phyloP scores from a whole-genome alignment of 2,329 filamentous ascomycete genomes.

The Microsporum audouinii region DNA sequence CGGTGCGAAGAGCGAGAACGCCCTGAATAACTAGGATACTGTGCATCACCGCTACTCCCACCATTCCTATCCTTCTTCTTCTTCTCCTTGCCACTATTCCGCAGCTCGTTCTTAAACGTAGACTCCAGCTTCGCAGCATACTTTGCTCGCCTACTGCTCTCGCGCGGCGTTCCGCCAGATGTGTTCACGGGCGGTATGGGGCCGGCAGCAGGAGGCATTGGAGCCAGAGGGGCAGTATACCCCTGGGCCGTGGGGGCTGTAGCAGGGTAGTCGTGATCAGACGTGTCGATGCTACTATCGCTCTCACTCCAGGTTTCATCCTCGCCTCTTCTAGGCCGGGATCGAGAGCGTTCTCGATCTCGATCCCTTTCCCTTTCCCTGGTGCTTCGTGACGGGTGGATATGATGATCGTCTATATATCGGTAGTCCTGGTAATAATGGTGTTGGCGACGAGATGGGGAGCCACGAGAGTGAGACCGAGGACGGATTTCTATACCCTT shows the following conservation, averaged over 20 bases:
- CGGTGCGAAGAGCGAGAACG: not conserved
- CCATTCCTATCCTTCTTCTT: not conserved
- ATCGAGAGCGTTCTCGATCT: not conserved
- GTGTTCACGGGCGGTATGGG: not conserved
- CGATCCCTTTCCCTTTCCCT: not conserved
- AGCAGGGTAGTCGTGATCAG: not conserved
- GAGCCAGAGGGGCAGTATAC: not conserved
- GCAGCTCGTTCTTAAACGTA: not conserved
- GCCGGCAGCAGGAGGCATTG: not conserved
- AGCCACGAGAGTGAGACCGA: not conserved
- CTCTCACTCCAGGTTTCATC: not conserved
- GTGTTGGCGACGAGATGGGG: not conserved
- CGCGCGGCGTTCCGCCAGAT: not conserved
- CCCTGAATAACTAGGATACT: not conserved
- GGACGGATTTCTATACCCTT: not conserved
- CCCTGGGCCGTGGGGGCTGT: not conserved
- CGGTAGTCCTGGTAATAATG: conserved; percentile 1
- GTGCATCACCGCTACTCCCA: not conserved
- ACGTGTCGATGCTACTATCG: not conserved
- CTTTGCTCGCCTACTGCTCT: not conserved
- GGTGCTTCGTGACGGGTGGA: not conserved
- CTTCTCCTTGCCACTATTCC: not conserved
- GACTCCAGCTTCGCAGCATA: not conserved
- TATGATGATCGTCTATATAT: not conserved
- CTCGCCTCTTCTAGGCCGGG: not conserved